Base-by-base conservation (phyloP, 2,329 filamentous ascomycete genomes). In the Fusarium domesticum region DNA sequence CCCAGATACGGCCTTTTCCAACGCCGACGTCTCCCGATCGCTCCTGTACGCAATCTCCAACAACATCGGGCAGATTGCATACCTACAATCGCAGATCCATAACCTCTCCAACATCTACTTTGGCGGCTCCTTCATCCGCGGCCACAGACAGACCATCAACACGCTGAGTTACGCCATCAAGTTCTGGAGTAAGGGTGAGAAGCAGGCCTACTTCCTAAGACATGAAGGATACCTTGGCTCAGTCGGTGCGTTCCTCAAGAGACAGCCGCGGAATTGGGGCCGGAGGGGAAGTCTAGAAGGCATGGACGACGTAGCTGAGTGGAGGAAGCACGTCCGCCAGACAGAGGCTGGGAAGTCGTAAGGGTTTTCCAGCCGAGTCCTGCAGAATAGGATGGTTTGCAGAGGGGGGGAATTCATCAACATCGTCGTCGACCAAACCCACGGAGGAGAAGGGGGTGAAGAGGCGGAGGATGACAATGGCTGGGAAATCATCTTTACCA, bases 41-140 rank as follows among this genome's bases (percentile, higher is more conserved):
- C 76, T 98, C 15, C 80, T 98, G 0, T 98, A 96, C 69, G 93
- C 93, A 18, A 89, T 97, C 57, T 92, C 87, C 65, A 97, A 97
- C 73, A 97, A 97, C 69, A 96, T 97, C 53, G 93, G 93, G 14
- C 93, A 98, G 71, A 95, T 98, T 58, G 90, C 93, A 34, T 96
- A 93, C 66, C 76, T 98, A n/a, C 93, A 97, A 64, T 93, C 89
- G 6, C 91, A 96, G 65, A 93, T 96, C 63, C 92, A 98, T 70
- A 81, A 85, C 35, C 75, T 97, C 18, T 86, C 88, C 51, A 84
- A 92, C 62, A 97, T 98, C 49, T 98, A 98, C 72, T 98, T 98
- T 68, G 93, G 93, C 17, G 93, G 93, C 18, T 93, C 87, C 6
- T 98, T 97, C 65, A 97, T 98, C 63, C 84, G 93, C 33, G 93